Evolutionary conservation across 805 yeast genomes (phyloP), one percentile per base, ranked within the genome.

Genomic region (Ogataea zsoltii): DNA sequence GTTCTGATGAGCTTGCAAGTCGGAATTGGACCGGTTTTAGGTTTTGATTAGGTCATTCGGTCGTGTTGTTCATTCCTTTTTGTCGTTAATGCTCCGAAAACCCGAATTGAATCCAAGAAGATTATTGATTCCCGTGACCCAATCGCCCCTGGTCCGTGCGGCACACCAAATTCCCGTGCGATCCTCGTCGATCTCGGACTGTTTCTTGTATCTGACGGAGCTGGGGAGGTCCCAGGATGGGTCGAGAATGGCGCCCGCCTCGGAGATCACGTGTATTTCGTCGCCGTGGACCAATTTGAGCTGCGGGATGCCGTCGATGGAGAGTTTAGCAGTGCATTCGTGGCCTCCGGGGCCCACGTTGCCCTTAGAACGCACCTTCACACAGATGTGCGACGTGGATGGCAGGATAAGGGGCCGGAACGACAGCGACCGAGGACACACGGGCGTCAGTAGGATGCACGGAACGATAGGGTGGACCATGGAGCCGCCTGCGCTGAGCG

Each of bases 81-180:
- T 42, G 3, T 40, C 52, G 44, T 50, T 55, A 5, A 54, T 51
- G 42, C 76, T 75, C 56, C 84, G 83, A 63, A 91, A 91, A 44
- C 89, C 78, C 11, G 90, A 82, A 62, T 91, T 91, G 74, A 91
- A 91, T 2, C 97, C 97, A 35, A 91, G 67, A 47, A 91, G 73
- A 55, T 88, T 91, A 58, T 91, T 92, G 44, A 92, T 82, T 28
- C 96, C 96, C 46, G 77, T 78, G 2, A 91, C 90, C 98, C 98
- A 92, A 61, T 92, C 97, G 53, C 85, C 84, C 50, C 83, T 88
- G 7, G 84, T 75, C 48, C 82, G 76, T 0, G 96, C 88, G 3
- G 92, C 83, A 66, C 97, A 91, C 83, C 94, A 90, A 13, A 91
- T 82, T 1, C 96, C 96, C 12, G 74, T 69, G 16, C 66, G 63